phyloP scores from a whole-genome alignment of 352 stramenopile species.

The Nothophytophthora sp. region DNA sequence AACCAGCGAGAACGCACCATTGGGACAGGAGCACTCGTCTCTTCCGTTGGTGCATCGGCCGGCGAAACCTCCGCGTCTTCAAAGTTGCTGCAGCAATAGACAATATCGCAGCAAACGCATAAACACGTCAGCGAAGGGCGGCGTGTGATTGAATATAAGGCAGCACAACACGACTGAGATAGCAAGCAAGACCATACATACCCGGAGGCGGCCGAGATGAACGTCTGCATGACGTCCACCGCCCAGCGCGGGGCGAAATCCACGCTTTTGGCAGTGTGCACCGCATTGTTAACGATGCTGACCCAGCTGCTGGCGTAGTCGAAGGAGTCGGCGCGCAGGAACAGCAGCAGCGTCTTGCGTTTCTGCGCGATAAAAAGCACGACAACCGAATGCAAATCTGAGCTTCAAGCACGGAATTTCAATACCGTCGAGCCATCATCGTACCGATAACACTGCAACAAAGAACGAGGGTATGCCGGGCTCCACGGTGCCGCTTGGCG shows the following conservation, averaged over 20 bases:
- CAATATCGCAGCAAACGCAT: background rate
- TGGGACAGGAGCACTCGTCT: conserved; percentile 2
- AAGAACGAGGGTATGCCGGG: conserved; percentile 60
- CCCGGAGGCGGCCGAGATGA: conserved; percentile 66
- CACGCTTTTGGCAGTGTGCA: conserved; percentile 68
- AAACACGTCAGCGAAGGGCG: background rate
- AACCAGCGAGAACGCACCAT: conserved; percentile 10
- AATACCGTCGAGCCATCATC: background rate
- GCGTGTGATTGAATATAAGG: background rate
- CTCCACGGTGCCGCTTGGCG: conserved; percentile 72
- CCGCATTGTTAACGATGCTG: conserved; percentile 76
- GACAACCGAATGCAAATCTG: background rate
- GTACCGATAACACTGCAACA: conserved; percentile 74
- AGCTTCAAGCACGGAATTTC: background rate
- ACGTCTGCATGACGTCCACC: conserved; percentile 71
- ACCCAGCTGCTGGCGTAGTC: conserved; percentile 76
- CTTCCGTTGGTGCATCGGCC: conserved; percentile 23
- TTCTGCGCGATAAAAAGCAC: conserved; percentile 39
- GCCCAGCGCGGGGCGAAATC: conserved; percentile 71
- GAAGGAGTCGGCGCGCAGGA: conserved; percentile 74
- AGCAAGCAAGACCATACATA: conserved; percentile 18
- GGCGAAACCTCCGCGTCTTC: conserved; percentile 24
- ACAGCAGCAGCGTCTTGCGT: conserved; percentile 77
- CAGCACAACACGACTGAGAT: background rate
- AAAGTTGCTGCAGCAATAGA: conserved; percentile 29